Evolutionary conservation across 108 stramenopile genomes (phyloP).

Genomic region (Cyclotella distinguenda): DNA sequence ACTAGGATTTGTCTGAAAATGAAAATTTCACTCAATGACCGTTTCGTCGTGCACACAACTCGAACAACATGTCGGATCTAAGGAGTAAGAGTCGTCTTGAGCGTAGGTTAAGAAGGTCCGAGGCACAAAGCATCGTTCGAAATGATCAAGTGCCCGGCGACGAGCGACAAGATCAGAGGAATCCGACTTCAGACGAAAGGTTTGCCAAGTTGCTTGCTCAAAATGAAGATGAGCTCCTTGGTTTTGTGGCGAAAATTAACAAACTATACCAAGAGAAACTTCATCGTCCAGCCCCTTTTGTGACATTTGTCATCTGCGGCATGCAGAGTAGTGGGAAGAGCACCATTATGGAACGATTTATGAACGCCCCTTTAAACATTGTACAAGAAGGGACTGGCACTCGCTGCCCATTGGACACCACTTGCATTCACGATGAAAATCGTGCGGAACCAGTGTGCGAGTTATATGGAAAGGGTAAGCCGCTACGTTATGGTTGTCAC

Average conservation of each 20-base stretch:
- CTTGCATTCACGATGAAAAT: constrained; percentile 66
- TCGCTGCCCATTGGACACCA: constrained; percentile 74
- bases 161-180: not conserved
- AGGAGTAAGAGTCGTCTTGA: not conserved
- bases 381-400: constrained; percentile 82
- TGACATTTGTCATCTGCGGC: constrained; percentile 78
- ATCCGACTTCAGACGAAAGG: constrained; percentile 28
- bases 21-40: no score
- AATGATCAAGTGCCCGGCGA: not conserved
- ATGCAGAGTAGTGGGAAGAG: constrained; percentile 74
- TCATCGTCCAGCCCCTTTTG: constrained; percentile 63
- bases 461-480: constrained; percentile 47
- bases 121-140: not conserved
- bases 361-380: constrained; percentile 68
- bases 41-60: not conserved
- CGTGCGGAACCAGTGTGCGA: constrained; percentile 50
- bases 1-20: no score
- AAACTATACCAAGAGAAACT: constrained; percentile 66
- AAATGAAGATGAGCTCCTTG: constrained; percentile 64
- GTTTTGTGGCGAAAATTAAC: constrained; percentile 71
- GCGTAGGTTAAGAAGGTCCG: not conserved
- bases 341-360: constrained; percentile 81
- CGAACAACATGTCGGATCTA: not conserved
- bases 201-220: constrained; percentile 51
- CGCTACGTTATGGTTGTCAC: not conserved